phyloP scores from a whole-genome alignment of 805 yeast species.

The Kluyveromyces starmeri region DNA sequence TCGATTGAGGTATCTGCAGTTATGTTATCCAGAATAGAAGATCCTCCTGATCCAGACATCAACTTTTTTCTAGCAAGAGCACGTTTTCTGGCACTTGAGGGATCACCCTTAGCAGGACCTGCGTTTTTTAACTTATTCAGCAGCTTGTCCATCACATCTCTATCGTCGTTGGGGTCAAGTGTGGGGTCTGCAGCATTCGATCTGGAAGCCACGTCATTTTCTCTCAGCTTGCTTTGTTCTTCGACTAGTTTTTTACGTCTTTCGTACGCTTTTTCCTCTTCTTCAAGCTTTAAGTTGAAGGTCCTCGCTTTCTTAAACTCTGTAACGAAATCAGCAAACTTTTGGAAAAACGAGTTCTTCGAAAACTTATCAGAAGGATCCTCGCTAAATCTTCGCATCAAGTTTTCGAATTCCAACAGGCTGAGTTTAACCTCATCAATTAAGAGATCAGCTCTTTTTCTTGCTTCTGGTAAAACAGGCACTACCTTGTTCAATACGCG shows the following conservation, averaged over 20 bases:
- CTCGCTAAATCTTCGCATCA: conserved; percentile 88
- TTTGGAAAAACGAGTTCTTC: conserved; percentile 61
- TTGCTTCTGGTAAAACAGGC: conserved; percentile 67
- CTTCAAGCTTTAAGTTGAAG: conserved; percentile 75
- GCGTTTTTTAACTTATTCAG: conserved; percentile 82
- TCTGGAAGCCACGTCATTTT: not conserved
- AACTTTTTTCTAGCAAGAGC: conserved; percentile 65
- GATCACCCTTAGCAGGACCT: conserved; percentile 68
- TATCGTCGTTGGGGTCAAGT: conserved; percentile 13
- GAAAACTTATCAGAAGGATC: conserved; percentile 63
- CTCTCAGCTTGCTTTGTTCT: conserved; percentile 23
- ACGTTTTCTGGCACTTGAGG: conserved; percentile 70
- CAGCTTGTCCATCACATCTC: conserved; percentile 71
- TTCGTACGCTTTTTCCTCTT: conserved; percentile 69
- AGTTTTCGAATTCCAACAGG: conserved; percentile 51
- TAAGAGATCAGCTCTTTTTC: conserved; percentile 56
- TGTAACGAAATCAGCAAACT: conserved; percentile 67
- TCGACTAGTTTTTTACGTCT: conserved; percentile 52
- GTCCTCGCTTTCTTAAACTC: conserved; percentile 74
- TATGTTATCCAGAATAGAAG: conserved; percentile 8
- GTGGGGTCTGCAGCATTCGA: conserved; percentile 9
- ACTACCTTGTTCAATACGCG: conserved; percentile 50
- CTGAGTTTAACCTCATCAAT: conserved; percentile 56
- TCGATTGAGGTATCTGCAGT: conserved; percentile 2
- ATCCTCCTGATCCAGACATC: conserved; percentile 29